Evolutionary conservation across 2,329 filamentous ascomycete species (phyloP).

Genomic region (Phialophora chinensis): DNA sequence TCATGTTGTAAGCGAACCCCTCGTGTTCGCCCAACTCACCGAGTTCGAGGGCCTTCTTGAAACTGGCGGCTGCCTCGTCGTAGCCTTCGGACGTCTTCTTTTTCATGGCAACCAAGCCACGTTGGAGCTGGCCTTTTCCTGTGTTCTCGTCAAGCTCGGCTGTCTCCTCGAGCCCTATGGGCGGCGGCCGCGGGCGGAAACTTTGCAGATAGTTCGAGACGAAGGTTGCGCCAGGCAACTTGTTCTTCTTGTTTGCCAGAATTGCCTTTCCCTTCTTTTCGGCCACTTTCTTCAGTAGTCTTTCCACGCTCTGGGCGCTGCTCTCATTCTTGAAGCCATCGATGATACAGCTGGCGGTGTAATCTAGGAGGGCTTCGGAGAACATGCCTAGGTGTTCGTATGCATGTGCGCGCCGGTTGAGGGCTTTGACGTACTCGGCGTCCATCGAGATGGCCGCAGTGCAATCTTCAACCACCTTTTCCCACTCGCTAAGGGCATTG

Average conservation of each 20-base stretch:
- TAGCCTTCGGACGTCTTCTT: slow-evolving; percentile 91
- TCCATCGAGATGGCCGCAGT: slow-evolving; percentile 93
- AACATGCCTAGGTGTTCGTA: slow-evolving; percentile 92
- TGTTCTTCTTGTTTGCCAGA: slow-evolving; percentile 77
- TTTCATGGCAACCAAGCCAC: slow-evolving; percentile 78
- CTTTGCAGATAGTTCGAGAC: slow-evolving; percentile 99
- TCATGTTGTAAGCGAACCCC: slow-evolving; percentile 93
- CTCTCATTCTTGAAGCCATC: slow-evolving; percentile 93
- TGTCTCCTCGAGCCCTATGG: slow-evolving; percentile 79
- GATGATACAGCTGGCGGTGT: slow-evolving; percentile 98
- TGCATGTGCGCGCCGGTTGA: slow-evolving; percentile 94
- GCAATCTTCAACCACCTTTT: slow-evolving; percentile 95
- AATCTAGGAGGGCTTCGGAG: slow-evolving; percentile 94
- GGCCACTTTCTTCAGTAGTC: slow-evolving; percentile 93
- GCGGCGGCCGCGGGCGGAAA: slow-evolving; percentile 83
- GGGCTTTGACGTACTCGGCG: slow-evolving; percentile 93
- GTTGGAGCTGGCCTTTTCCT: slow-evolving; percentile 83
- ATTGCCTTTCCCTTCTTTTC: slow-evolving; percentile 93
- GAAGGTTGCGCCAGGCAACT: slow-evolving; percentile 92
- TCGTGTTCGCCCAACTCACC: slow-evolving; percentile 81
- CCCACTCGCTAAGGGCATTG: slow-evolving; percentile 90
- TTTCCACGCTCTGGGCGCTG: slow-evolving; percentile 87
- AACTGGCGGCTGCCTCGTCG: slow-evolving; percentile 82
- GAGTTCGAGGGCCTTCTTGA: slow-evolving; percentile 85
- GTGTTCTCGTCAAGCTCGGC: slow-evolving; percentile 77